Evolutionary conservation across 1,139 yeast species (phyloP).

Genomic region (Arxiozyma bovina): DNA sequence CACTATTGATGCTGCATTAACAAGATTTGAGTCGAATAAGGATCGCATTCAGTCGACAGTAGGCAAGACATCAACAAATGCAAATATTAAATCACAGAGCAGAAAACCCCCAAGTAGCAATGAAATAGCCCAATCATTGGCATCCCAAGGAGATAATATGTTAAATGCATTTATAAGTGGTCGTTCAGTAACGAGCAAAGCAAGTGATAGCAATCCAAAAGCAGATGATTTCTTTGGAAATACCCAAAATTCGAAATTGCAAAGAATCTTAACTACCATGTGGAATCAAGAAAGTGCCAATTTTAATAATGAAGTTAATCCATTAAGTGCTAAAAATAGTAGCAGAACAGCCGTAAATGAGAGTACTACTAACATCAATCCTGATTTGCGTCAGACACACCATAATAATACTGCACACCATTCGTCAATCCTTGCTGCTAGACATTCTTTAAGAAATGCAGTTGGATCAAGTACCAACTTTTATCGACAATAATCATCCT

Average conservation of each 20-base stretch:
- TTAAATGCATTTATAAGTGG: not conserved
- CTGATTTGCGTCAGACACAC: not conserved
- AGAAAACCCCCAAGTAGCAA: not conserved
- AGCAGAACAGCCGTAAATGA: not conserved
- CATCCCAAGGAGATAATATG: constrained; percentile 2
- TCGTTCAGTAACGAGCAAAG: constrained; percentile 4
- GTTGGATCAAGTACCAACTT: constrained; percentile 14
- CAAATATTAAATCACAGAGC: constrained; percentile 1
- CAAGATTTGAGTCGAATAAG: constrained; percentile 29
- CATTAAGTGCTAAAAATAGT: constrained; percentile 12
- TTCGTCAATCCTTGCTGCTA: constrained; percentile 6
- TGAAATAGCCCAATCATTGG: constrained; percentile 2
- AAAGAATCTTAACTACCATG: constrained; percentile 20
- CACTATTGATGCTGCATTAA: constrained; percentile 58
- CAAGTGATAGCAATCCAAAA: constrained; percentile 6
- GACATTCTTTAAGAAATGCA: constrained; percentile 18
- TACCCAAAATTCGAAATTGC: constrained; percentile 18
- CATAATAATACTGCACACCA: constrained; percentile 3
- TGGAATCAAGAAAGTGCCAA: constrained; percentile 27
- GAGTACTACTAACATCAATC: not conserved
- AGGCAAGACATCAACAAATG: not conserved
- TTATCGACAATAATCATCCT: constrained; percentile 12
- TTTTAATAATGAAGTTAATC: constrained; percentile 24
- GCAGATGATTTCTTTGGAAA: constrained; percentile 19
- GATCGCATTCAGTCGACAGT: not conserved